Evolutionary conservation across 2,329 filamentous ascomycete genomes (phyloP).

Genomic region (Aspergillus niger): DNA sequence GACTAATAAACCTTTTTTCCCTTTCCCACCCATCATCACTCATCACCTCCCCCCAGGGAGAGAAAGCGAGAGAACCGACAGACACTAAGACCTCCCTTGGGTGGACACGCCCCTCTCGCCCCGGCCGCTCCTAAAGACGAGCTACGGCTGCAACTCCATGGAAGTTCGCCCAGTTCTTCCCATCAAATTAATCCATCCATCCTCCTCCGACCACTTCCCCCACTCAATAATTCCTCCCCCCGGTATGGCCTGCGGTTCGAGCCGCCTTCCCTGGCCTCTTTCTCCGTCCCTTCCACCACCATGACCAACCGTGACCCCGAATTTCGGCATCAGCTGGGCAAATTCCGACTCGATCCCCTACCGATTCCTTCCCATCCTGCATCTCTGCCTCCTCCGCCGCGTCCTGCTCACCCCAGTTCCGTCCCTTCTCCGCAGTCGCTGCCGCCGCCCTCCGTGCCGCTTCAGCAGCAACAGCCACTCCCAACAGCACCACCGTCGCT

Average conservation of each 20-base stretch:
- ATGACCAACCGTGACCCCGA: slow-evolving; percentile 28
- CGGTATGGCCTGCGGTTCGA: slow-evolving; percentile 35
- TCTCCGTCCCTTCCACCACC: slow-evolving; percentile 12
- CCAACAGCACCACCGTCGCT: background rate
- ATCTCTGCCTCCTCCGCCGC: background rate
- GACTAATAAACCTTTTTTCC: too few relatives aligned
- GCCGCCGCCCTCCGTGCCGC: background rate
- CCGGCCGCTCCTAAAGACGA: background rate
- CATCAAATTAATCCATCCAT: background rate
- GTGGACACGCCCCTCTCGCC: too few relatives aligned
- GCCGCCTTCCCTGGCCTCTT: slow-evolving; percentile 26
- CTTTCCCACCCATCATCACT: too few relatives aligned
- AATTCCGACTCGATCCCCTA: slow-evolving; percentile 25
- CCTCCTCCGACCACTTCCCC: slow-evolving; percentile 21
- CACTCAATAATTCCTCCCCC: slow-evolving; percentile 1
- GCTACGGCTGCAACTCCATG: background rate
- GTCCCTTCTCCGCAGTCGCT: slow-evolving; percentile 2
- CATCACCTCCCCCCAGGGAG: too few relatives aligned
- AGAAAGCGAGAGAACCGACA: too few relatives aligned
- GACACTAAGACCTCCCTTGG: too few relatives aligned
- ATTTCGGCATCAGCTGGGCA: slow-evolving; percentile 27
- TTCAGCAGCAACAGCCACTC: background rate
- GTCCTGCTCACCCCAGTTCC: background rate
- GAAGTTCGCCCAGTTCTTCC: too few relatives aligned
- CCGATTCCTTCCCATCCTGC: slow-evolving; percentile 11